Conservation (phyloP, 495 filamentous ascomycete genomes). For the Jackrogersella multiformis region DNA sequence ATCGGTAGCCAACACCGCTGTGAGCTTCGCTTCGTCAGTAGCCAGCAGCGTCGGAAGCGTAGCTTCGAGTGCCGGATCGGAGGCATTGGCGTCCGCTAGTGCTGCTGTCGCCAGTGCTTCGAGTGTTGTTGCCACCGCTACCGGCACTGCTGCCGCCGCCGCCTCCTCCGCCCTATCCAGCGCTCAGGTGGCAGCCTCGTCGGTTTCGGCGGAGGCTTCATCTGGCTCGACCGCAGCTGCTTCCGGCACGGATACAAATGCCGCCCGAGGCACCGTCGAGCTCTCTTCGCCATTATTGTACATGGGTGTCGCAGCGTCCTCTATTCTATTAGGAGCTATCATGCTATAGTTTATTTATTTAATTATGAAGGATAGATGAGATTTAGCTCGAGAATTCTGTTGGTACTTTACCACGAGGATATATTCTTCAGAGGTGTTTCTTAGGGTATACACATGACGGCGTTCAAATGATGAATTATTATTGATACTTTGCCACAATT, state of each 20-base stretch:
- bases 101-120: conserved; percentile 27
- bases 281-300: conserved; percentile 24
- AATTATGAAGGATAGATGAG: neutral
- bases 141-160: conserved; percentile 18
- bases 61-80: conserved; percentile 16
- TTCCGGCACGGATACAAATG: neutral
- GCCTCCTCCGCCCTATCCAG: conserved; percentile 33
- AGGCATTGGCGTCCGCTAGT: conserved; percentile 25
- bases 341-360: conserved; percentile 14
- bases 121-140: conserved; percentile 38
- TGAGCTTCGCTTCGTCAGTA: conserved; percentile 18
- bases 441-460: conserved; percentile 6
- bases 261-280: conserved; percentile 8
- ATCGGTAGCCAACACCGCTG: conserved; percentile 17
- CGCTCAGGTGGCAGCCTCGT: conserved; percentile 16
- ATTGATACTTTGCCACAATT: neutral
- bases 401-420: neutral
- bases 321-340: conserved; percentile 27
- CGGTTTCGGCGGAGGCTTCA: conserved; percentile 1
- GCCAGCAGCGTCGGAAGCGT: conserved; percentile 21
- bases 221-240: neutral
- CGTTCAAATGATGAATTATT: conserved; percentile 10
- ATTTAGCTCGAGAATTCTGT: neutral
- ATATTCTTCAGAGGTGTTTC: neutral
- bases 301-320: conserved; percentile 22